Base-by-base conservation (phyloP, 2,329 filamentous ascomycete species). In the Grosmannia serpens region DNA sequence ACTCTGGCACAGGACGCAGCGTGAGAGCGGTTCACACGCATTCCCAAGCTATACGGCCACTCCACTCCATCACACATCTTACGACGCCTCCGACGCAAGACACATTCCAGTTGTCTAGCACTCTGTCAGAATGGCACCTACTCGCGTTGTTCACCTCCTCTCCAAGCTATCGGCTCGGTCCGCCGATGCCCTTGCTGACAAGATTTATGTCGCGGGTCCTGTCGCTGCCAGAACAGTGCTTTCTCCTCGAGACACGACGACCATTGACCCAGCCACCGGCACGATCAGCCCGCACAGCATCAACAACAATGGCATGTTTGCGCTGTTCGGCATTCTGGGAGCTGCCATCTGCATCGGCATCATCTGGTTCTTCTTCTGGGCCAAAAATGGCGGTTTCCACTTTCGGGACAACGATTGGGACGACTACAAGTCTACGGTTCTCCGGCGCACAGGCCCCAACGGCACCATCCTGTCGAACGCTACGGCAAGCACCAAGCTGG, bases 331-430 rank as follows among this genome's bases (percentile, higher is more conserved):
- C 13, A 71, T 96, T 22, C 83, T 97, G 56, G 90, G 89, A 38
- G 84, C 85, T 0, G 83, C 75, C 35, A 87, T 97, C 68, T 87
- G 94, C 27, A 60, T 88, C 4, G 81, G 78, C 0, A 82, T 80
- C 27, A 90, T 97, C 68, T 99, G 94, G 91, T 96, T 99, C 80
- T 97, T 99, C 81, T 95, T 95, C 80, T 95, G 89, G 88, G 92
- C 92, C 59, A 92, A 88, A 74, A 96, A 97, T 66, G 94, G 94
- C 62, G 94, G 94, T 17, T 96, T 97, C 75, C 77, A 88, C 63
- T 97, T 91, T 79, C 81, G 81, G 53, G 76, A 95, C 62, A 79
- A 83, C 41, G 94, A 99, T 73, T 99, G 94, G 92, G 92, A 97
- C 7, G 94, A 99, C 68, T 99, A 99, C 82, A 97, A 97, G 71